A percentile compares a stretch with the other conserved stretches of the same genome.
Evolutionary conservation across 495 filamentous ascomycete genomes (phyloP).

Genomic region (Penicillium angulare): DNA sequence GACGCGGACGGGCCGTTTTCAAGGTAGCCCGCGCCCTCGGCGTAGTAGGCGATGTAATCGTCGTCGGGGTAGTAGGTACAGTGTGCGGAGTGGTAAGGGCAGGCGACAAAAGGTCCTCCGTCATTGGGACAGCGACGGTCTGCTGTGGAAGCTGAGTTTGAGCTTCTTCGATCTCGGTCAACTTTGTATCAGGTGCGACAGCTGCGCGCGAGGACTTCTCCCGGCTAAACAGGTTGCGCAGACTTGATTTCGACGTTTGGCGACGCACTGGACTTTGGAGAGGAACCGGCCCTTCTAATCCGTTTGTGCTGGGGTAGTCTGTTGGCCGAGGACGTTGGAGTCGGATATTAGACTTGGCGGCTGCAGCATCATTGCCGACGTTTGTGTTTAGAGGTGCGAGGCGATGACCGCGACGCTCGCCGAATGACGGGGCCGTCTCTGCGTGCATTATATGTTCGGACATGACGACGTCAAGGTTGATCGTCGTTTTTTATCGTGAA

Average conservation of each 20-base stretch:
- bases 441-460: conserved; percentile 7
- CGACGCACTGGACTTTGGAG: conserved; percentile 31
- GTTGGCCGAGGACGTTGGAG: conserved; percentile 40
- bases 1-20: conserved; percentile 20
- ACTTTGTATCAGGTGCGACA: conserved; percentile 23
- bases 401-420: conserved; percentile 39
- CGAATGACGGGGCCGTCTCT: conserved; percentile 27
- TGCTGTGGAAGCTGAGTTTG: conserved; percentile 14
- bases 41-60: conserved; percentile 28
- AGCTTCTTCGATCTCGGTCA: conserved; percentile 36
- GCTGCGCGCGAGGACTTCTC: conserved; percentile 31
- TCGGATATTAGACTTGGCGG: conserved; percentile 4
- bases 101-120: too few relatives aligned
- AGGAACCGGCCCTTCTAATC: conserved; percentile 31
- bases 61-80: conserved; percentile 21
- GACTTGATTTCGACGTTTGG: conserved; percentile 39
- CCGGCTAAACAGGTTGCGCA: conserved; percentile 41
- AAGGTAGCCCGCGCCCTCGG: conserved; percentile 22
- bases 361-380: conserved; percentile 34
- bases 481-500: too few relatives aligned
- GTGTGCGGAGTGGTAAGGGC: conserved; percentile 32
- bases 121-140: conserved; percentile 8
- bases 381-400: conserved; percentile 41
- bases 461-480: conserved; percentile 6
- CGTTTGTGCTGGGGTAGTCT: conserved; percentile 32